phyloP scores from a whole-genome alignment of 75 land plant genomes.

The Cunninghamia lanceolata region DNA sequence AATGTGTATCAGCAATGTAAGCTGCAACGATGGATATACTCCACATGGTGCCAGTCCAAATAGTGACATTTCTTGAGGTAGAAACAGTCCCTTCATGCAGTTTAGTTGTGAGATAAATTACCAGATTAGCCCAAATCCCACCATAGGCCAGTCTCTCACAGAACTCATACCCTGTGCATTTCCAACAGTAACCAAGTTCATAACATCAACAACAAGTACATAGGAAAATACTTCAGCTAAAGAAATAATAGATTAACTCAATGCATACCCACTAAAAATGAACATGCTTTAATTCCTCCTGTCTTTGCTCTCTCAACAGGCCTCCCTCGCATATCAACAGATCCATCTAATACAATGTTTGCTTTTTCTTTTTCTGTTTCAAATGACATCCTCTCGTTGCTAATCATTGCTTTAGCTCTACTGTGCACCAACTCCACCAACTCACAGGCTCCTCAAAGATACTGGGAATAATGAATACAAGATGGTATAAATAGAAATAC shows the following conservation, averaged over 20 bases:
- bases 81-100: conserved; percentile 30
- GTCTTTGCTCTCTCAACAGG: conserved; percentile 24
- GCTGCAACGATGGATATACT: conserved; percentile 38
- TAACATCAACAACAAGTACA: background rate
- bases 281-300: conserved; percentile 33
- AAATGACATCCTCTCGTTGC: background rate
- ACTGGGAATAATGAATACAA: too few relatives aligned
- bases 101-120: conserved; percentile 19
- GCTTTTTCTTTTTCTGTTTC: background rate
- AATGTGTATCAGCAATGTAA: conserved; percentile 34
- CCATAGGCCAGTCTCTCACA: conserved; percentile 40
- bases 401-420: too few relatives aligned
- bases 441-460: too few relatives aligned
- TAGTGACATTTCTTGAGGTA: conserved; percentile 33
- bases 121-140: conserved; percentile 35
- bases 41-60: conserved; percentile 41
- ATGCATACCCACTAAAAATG: conserved; percentile 23
- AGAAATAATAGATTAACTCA: background rate
- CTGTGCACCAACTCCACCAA: too few relatives aligned
- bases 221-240: background rate
- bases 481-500: too few relatives aligned
- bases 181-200: background rate
- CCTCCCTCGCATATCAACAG: conserved; percentile 26
- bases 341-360: conserved; percentile 20
- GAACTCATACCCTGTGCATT: conserved; percentile 20